These are phyloP conservation scores for Tilletia indica DNA, from an alignment of 1,284 basidiomycete genomes.

Conservation along the genomic window DNA sequence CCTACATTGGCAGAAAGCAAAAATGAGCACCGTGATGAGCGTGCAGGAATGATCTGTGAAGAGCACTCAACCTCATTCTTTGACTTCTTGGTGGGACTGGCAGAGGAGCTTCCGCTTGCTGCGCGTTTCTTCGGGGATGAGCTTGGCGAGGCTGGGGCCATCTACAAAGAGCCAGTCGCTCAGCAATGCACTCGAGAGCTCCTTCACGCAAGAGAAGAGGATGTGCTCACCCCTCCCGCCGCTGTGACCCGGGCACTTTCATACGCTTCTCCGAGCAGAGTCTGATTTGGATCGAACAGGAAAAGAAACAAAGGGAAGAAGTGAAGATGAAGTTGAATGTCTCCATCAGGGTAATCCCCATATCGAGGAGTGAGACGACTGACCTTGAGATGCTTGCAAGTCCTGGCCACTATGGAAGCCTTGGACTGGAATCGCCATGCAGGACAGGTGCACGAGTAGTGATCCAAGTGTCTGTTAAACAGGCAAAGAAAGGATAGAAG, in stretches of 20 bases:
- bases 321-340: not conserved
- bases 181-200: conserved; percentile 16
- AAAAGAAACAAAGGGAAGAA: not conserved
- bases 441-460: conserved; percentile 61
- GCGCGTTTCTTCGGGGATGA: conserved; percentile 18
- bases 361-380: conserved; percentile 13
- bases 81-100: not conserved
- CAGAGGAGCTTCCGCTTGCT: conserved; percentile 15
- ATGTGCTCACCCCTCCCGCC: conserved; percentile 59
- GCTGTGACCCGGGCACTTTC: conserved; percentile 61
- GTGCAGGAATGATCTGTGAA: not conserved
- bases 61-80: not conserved
- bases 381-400: conserved; percentile 66
- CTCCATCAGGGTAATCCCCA: too few relatives aligned
- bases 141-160: not conserved
- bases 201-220: conserved; percentile 23
- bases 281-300: not conserved
- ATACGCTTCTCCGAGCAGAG: conserved; percentile 64
- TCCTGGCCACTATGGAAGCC: conserved; percentile 62
- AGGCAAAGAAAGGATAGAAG: not conserved
- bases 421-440: conserved; percentile 61
- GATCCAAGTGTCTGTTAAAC: conserved; percentile 59
- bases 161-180: not conserved
- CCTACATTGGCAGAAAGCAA: not conserved
- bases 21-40: too few relatives aligned